Evolutionary conservation across 2,329 filamentous ascomycete genomes (phyloP).

Genomic region (Hypoxylon sp.): DNA sequence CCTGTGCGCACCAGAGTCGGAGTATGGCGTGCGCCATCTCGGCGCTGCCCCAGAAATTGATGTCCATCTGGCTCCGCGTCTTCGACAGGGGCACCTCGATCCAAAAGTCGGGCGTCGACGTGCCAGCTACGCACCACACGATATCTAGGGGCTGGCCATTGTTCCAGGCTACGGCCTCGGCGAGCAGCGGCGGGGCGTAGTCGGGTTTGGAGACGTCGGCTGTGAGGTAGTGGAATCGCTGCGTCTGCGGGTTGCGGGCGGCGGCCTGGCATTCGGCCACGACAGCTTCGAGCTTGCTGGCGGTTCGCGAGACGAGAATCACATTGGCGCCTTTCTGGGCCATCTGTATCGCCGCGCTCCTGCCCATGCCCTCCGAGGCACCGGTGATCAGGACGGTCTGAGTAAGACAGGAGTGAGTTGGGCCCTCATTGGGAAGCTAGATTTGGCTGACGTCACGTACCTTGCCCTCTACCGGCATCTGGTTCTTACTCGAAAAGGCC

Average conservation of each 20-base stretch:
- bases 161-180: constrained; percentile 84
- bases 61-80: constrained; percentile 85
- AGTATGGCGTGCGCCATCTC: constrained; percentile 88
- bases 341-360: constrained; percentile 78
- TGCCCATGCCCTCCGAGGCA: constrained; percentile 92
- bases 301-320: constrained; percentile 84
- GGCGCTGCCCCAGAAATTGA: constrained; percentile 88
- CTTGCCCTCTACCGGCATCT: constrained; percentile 87
- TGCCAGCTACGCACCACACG: constrained; percentile 91
- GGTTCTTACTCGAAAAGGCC: constrained; percentile 75
- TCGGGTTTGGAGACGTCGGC: constrained; percentile 81
- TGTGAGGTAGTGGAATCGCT: constrained; percentile 85
- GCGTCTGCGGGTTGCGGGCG: constrained; percentile 73
- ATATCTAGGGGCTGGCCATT: constrained; percentile 78
- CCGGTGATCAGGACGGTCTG: constrained; percentile 92
- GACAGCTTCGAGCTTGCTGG: constrained; percentile 78
- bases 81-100: constrained; percentile 76
- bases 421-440: constrained; percentile 19
- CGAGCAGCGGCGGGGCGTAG: constrained; percentile 77
- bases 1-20: constrained; percentile 75
- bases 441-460: constrained; percentile 61
- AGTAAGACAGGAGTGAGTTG: neutral
- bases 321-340: constrained; percentile 87
- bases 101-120: constrained; percentile 80
- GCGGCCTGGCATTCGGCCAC: constrained; percentile 68